These are phyloP conservation scores for Balakata baccata DNA, from an alignment of 345 rosid species.

Conservation along the genomic window DNA sequence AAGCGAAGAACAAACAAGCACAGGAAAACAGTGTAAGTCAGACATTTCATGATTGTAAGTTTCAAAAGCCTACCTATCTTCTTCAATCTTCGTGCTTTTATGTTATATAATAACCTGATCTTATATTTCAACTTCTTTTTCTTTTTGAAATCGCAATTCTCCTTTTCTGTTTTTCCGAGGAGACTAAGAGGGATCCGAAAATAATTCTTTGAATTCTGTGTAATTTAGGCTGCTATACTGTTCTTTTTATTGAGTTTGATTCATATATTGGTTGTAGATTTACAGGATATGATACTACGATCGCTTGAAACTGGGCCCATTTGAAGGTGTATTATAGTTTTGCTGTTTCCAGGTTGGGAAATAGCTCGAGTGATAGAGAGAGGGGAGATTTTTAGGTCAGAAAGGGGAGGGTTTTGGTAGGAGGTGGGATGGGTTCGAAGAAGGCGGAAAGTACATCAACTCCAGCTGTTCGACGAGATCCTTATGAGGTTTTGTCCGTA, in stretches of 20 bases:
- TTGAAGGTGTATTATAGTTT: not conserved
- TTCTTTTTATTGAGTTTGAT: not conserved
- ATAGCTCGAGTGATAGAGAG: not conserved
- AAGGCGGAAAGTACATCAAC: slow-evolving; percentile 66
- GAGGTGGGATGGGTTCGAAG: slow-evolving; percentile 28
- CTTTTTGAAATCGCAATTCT: not conserved
- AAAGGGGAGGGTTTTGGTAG: not conserved
- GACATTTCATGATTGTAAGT: not conserved
- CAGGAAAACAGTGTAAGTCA: not conserved
- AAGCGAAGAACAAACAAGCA: not conserved
- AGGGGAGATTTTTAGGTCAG: not conserved
- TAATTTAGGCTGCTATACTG: not conserved
- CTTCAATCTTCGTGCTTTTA: not conserved
- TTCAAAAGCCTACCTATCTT: slow-evolving; percentile 4
- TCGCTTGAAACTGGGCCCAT: not conserved
- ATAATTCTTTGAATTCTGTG: slow-evolving; percentile 20
- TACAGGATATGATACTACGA: slow-evolving; percentile 6
- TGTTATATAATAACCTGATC: not conserved
- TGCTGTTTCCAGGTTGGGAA: not conserved
- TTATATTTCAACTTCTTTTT: not conserved
- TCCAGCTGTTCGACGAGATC: slow-evolving; percentile 67
- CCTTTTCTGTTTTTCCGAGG: slow-evolving; percentile 14
- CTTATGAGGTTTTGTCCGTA: slow-evolving; percentile 85
- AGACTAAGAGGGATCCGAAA: slow-evolving; percentile 21
- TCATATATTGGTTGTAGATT: not conserved